These are phyloP conservation scores for Salmacisia buchloeana DNA, from an alignment of 1,284 basidiomycete genomes.

Conservation along the genomic window DNA sequence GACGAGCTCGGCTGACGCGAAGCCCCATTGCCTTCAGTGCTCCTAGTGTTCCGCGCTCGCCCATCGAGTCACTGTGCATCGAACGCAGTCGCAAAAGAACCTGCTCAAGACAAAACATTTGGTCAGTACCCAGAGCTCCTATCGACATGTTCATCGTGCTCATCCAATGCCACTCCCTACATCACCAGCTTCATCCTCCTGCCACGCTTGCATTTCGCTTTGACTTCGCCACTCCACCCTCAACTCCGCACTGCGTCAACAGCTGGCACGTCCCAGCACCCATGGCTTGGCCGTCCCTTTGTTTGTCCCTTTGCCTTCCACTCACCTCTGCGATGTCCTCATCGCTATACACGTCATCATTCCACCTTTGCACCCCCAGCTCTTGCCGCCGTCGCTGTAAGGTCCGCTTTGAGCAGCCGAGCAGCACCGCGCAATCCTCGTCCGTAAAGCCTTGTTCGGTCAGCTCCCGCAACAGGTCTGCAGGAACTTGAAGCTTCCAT, in stretches of 20 bases:
- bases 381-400: not conserved
- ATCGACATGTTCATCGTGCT: too few species aligned
- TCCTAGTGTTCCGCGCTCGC: not conserved
- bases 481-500: not conserved
- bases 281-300: not conserved
- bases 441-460: not conserved
- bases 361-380: not conserved
- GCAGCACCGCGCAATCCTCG: not conserved
- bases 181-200: too few species aligned
- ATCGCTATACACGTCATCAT: not conserved
- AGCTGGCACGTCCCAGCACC: too few species aligned
- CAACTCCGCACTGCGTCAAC: too few species aligned
- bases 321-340: not conserved
- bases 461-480: not conserved
- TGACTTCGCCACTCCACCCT: too few species aligned
- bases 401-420: not conserved
- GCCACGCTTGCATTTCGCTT: too few species aligned
- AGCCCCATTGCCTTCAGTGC: not conserved
- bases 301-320: not conserved
- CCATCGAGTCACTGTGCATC: not conserved
- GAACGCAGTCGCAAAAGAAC: not conserved
- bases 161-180: too few species aligned
- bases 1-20: not conserved
- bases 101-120: too few species aligned
- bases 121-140: too few species aligned